A percentile compares a stretch with the other conserved stretches of the same genome.
Conservation (phyloP, 2,329 filamentous ascomycete species). For the Venturia aucupariae region DNA sequence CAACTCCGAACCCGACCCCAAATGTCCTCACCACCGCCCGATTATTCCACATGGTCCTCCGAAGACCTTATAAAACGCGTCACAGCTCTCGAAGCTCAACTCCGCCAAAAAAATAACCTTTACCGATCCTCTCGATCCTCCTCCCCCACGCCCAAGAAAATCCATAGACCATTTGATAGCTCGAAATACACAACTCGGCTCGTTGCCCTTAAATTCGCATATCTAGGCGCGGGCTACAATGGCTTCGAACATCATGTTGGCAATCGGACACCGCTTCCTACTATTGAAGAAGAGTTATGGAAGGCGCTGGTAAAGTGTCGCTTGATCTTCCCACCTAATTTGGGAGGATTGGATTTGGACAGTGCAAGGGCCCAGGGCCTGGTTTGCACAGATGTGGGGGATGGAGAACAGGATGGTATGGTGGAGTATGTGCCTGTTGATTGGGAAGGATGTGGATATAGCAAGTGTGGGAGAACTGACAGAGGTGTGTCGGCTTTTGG, state of each 20-base stretch:
- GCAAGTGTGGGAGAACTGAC: conserved; percentile 91
- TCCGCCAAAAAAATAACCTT: conserved; percentile 42
- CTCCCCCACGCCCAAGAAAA: conserved; percentile 6
- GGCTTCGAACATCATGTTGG: conserved; percentile 81
- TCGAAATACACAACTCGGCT: conserved; percentile 72
- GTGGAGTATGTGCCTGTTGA: conserved; percentile 46
- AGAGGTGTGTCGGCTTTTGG: conserved; percentile 92
- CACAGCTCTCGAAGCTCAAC: conserved; percentile 55
- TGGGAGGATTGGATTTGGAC: conserved; percentile 15
- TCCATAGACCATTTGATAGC: conserved; percentile 56
- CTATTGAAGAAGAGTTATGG: conserved; percentile 90
- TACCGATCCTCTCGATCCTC: conserved; percentile 17
- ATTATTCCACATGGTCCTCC: conserved; percentile 59
- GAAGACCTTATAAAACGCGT: conserved; percentile 61
- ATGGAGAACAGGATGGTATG: conserved; percentile 26
- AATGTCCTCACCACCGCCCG: conserved; percentile 4
- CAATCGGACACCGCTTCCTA: conserved; percentile 59
- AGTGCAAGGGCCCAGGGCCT: conserved; percentile 24
- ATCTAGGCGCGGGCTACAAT: conserved; percentile 83
- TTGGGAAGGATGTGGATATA: conserved; percentile 81
- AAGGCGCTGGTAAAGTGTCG: conserved; percentile 75
- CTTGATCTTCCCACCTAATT: conserved; percentile 58
- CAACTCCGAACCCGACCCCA: background rate
- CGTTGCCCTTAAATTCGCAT: conserved; percentile 88
- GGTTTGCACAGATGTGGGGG: conserved; percentile 16